phyloP scores from a whole-genome alignment of 2,329 filamentous ascomycete species.

The Endothia cerciana region DNA sequence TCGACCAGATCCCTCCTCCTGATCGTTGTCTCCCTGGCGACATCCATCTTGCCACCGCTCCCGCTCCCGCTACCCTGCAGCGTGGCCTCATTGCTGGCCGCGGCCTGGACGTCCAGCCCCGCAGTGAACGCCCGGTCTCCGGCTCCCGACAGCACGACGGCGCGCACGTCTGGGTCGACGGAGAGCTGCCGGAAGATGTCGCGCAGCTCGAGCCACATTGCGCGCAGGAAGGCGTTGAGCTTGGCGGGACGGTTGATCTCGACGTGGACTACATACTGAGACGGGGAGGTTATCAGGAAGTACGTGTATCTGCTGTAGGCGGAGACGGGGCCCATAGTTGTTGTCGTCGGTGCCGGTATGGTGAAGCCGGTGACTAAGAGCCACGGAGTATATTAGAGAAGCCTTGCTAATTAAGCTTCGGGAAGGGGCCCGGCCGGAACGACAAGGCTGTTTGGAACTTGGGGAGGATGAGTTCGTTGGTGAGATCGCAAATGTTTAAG shows the following conservation, averaged over 20 bases:
- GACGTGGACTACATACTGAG: slow-evolving; percentile 80
- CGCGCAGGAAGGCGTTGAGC: slow-evolving; percentile 83
- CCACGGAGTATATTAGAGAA: neutral
- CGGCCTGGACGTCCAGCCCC: slow-evolving; percentile 80
- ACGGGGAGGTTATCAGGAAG: slow-evolving; percentile 75
- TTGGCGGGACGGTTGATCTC: slow-evolving; percentile 88
- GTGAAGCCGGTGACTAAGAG: neutral
- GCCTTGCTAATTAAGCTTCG: neutral
- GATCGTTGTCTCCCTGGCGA: slow-evolving; percentile 64
- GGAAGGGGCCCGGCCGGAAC: neutral
- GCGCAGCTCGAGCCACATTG: slow-evolving; percentile 85
- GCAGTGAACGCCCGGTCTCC: slow-evolving; percentile 85
- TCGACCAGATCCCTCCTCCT: slow-evolving; percentile 72
- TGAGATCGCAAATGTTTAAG: neutral
- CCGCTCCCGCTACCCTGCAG: slow-evolving; percentile 39
- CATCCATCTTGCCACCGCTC: slow-evolving; percentile 47
- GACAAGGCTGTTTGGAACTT: neutral
- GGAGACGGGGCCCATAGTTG: slow-evolving; percentile 18
- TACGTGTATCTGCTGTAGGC: slow-evolving; percentile 59
- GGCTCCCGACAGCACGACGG: slow-evolving; percentile 77
- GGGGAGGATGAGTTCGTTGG: neutral
- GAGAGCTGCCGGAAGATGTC: slow-evolving; percentile 74
- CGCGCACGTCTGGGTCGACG: slow-evolving; percentile 71
- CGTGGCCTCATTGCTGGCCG: slow-evolving; percentile 54
- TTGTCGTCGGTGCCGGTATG: neutral